phyloP scores from a whole-genome alignment of 495 filamentous ascomycete genomes.

The Podospora sp. region DNA sequence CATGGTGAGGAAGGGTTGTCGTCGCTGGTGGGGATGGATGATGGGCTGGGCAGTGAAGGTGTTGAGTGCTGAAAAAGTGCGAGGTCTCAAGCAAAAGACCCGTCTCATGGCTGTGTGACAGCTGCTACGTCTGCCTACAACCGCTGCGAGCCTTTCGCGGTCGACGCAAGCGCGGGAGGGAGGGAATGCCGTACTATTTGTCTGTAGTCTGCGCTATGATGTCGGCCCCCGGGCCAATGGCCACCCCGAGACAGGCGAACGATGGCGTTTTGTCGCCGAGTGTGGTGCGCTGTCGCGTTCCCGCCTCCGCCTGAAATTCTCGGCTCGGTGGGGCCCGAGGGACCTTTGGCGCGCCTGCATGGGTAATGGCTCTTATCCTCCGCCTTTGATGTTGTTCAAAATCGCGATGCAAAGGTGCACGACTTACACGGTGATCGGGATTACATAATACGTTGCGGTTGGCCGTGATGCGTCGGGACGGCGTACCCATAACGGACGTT shows the following conservation, averaged over 20 bases:
- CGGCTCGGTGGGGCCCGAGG: background rate
- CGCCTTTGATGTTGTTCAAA: background rate
- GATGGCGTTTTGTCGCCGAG: background rate
- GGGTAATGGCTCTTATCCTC: no score
- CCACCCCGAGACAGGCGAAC: background rate
- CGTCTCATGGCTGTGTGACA: background rate
- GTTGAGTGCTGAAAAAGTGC: background rate
- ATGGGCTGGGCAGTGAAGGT: background rate
- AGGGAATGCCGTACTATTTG: background rate
- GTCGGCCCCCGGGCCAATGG: background rate
- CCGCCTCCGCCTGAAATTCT: background rate
- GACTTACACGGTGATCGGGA: background rate
- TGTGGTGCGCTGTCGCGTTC: no score
- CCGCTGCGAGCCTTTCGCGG: background rate
- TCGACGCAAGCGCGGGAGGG: background rate
- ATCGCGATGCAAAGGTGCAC: background rate
- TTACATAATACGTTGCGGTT: background rate
- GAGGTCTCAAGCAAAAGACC: background rate
- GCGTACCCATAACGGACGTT: no score
- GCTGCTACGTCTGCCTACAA: background rate
- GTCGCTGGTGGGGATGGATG: background rate
- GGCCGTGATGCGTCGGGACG: background rate
- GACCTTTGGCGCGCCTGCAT: no score
- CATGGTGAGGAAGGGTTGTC: slow-evolving; percentile 16
- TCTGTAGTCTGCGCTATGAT: background rate